phyloP scores from a whole-genome alignment of 257 asterid genomes.

The Petunia secreta region DNA sequence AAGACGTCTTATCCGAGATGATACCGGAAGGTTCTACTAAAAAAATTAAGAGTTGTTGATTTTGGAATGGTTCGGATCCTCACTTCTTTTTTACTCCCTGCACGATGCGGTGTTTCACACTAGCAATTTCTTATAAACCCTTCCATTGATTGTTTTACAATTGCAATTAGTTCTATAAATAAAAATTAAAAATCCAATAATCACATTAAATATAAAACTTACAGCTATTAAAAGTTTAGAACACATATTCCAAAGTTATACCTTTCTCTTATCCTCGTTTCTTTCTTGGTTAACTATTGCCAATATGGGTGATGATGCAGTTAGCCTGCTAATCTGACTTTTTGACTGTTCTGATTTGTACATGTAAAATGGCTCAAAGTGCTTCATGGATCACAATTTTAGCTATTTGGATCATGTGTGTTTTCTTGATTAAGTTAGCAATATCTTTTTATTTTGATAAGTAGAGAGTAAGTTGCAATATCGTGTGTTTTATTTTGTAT shows the following conservation, averaged over 20 bases:
- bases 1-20: not conserved
- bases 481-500: not conserved
- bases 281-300: conserved; percentile 14
- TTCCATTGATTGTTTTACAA: too few relatives aligned
- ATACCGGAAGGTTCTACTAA: not conserved
- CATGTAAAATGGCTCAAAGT: conserved; percentile 8
- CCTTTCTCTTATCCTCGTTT: conserved; percentile 10
- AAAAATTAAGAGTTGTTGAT: not conserved
- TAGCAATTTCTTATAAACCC: too few relatives aligned
- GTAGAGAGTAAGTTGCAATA: not conserved
- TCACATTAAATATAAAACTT: too few relatives aligned
- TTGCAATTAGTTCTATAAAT: too few relatives aligned
- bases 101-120: too few relatives aligned
- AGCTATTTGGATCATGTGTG: not conserved
- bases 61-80: conserved; percentile 11
- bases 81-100: not conserved
- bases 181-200: too few relatives aligned
- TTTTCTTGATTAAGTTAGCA: not conserved
- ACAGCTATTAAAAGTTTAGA: not conserved
- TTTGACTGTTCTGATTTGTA: conserved; percentile 8
- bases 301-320: not conserved
- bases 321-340: not conserved
- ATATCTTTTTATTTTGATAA: conserved; percentile 9
- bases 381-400: conserved; percentile 1
- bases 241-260: not conserved